phyloP scores from a whole-genome alignment of 2,329 filamentous ascomycete genomes.

The Aspergillus spinulosporus region DNA sequence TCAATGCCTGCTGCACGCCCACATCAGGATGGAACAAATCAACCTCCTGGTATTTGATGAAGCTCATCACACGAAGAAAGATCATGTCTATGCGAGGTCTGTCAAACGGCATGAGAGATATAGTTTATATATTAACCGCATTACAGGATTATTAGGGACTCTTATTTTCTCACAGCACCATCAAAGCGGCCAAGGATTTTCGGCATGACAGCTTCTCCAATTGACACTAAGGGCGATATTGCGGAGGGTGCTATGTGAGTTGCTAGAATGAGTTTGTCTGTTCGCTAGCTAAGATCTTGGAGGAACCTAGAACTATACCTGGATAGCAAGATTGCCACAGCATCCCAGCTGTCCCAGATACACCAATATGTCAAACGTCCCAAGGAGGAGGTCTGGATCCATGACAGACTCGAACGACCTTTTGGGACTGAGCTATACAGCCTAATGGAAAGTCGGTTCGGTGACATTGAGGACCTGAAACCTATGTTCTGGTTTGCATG shows the following conservation, averaged over 20 bases:
- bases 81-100: conserved; percentile 78
- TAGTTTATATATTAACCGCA: conserved; percentile 7
- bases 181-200: conserved; percentile 71
- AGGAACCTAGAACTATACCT: conserved; percentile 73
- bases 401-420: conserved; percentile 53
- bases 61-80: conserved; percentile 92
- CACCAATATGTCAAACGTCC: conserved; percentile 61
- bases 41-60: conserved; percentile 95
- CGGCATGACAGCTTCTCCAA: conserved; percentile 95
- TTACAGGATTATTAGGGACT: conserved; percentile 76
- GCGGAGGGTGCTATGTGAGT: conserved; percentile 61
- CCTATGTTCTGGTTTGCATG: conserved; percentile 61
- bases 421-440: conserved; percentile 67
- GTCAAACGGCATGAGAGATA: neutral
- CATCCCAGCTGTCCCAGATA: conserved; percentile 60
- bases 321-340: conserved; percentile 80
- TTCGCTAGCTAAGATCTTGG: conserved; percentile 12
- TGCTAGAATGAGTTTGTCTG: neutral
- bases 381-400: conserved; percentile 58
- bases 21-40: conserved; percentile 76
- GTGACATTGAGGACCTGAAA: conserved; percentile 54
- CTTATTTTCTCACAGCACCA: conserved; percentile 61
- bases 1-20: conserved; percentile 74
- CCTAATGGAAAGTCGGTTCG: conserved; percentile 55
- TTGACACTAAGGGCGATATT: conserved; percentile 78